Conservation (phyloP, 257 asterid species). For the Misopates orontium region DNA sequence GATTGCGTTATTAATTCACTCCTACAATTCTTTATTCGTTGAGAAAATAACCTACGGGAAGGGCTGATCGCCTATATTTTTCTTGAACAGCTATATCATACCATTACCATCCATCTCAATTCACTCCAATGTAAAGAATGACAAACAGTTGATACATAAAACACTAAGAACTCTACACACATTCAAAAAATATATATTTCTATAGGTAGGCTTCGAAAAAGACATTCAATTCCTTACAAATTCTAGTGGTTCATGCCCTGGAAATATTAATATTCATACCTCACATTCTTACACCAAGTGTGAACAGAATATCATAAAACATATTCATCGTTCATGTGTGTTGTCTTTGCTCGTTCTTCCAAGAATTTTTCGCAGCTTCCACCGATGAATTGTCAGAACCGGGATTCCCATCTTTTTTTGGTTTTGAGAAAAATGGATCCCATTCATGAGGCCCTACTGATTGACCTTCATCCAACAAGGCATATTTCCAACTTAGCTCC, state of each 20-base stretch:
- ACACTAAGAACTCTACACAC: slow-evolving; percentile 7
- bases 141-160: neutral
- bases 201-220: slow-evolving; percentile 10
- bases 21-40: too few species aligned
- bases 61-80: too few species aligned
- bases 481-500: slow-evolving; percentile 80
- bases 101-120: too few species aligned
- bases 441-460: slow-evolving; percentile 62
- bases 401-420: slow-evolving; percentile 37
- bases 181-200: slow-evolving; percentile 14
- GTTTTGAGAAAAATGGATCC: slow-evolving; percentile 76
- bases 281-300: neutral
- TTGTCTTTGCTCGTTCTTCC: slow-evolving; percentile 57
- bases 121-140: neutral
- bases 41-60: too few species aligned
- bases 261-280: slow-evolving; percentile 25
- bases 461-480: slow-evolving; percentile 56
- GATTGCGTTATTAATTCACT: neutral
- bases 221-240: slow-evolving; percentile 8
- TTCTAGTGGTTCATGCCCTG: slow-evolving; percentile 4
- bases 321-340: slow-evolving; percentile 16
- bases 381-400: slow-evolving; percentile 43
- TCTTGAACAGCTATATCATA: too few species aligned
- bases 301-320: neutral
- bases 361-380: slow-evolving; percentile 59